Conservation (phyloP, 257 asterid genomes). For the Solanum gracilifrons region DNA sequence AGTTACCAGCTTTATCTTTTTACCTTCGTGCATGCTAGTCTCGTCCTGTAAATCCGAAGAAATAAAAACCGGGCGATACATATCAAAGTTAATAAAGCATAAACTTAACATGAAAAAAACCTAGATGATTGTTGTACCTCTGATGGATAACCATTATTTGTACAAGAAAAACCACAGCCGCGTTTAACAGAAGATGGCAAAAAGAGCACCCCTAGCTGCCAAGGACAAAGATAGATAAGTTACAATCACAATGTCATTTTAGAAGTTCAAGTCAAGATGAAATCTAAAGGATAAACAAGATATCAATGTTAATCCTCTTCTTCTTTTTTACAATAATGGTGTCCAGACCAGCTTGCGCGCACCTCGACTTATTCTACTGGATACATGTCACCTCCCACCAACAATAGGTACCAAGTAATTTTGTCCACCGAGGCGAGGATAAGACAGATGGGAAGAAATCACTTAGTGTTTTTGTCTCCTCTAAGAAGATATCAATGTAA, state of each 20-base stretch:
- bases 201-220: slow-evolving; percentile 82
- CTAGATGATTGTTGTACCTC: slow-evolving; percentile 16
- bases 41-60: slow-evolving; percentile 20
- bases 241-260: not conserved
- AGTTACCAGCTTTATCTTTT: slow-evolving; percentile 52
- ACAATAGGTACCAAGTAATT: not conserved
- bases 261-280: not conserved
- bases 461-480: not conserved
- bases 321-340: not conserved
- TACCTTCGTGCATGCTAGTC: slow-evolving; percentile 17
- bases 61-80: not conserved
- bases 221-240: slow-evolving; percentile 5
- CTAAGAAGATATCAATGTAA: not conserved
- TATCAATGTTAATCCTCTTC: not conserved
- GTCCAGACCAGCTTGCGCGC: not conserved
- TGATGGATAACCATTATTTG: slow-evolving; percentile 26
- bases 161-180: slow-evolving; percentile 58
- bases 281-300: not conserved
- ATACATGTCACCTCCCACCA: not conserved
- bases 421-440: not conserved
- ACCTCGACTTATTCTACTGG: not conserved
- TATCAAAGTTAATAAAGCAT: not conserved
- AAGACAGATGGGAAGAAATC: not conserved
- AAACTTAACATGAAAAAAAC: not conserved
- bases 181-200: slow-evolving; percentile 44